phyloP scores from a whole-genome alignment of 345 rosid species.

The Erodium maritimum region DNA sequence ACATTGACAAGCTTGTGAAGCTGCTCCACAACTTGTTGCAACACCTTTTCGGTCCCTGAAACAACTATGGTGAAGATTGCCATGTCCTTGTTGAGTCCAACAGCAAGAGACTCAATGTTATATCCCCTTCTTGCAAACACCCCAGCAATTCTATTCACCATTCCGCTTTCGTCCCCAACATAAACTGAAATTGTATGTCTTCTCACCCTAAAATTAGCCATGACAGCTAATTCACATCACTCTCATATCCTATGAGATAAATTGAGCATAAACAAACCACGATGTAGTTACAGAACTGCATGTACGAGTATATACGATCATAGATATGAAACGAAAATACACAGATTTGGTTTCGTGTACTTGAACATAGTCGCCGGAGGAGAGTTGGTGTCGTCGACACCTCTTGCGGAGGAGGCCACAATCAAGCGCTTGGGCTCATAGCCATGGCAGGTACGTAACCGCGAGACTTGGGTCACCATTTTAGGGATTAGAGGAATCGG shows the following conservation, averaged over 20 bases:
- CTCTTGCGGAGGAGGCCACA: conserved; percentile 14
- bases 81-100: conserved; percentile 82
- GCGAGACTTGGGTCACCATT: conserved; percentile 6
- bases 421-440: conserved; percentile 11
- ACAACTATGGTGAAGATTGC: conserved; percentile 93
- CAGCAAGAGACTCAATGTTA: conserved; percentile 94
- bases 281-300: no score
- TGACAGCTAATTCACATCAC: no score
- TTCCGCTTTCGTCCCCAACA: conserved; percentile 98
- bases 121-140: conserved; percentile 96
- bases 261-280: no score
- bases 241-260: no score
- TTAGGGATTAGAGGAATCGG: neutral
- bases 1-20: conserved; percentile 96
- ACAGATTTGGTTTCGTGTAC: conserved; percentile 20
- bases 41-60: conserved; percentile 69
- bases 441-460: neutral
- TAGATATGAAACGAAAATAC: neutral
- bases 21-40: conserved; percentile 83
- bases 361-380: conserved; percentile 19
- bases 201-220: conserved; percentile 39
- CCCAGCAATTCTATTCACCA: conserved; percentile 92
- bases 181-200: conserved; percentile 80
- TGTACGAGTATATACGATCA: no score
- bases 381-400: conserved; percentile 17